Evolutionary conservation across 2,329 filamentous ascomycete species (phyloP).

Genomic region (Paracoccidioides lutzii): DNA sequence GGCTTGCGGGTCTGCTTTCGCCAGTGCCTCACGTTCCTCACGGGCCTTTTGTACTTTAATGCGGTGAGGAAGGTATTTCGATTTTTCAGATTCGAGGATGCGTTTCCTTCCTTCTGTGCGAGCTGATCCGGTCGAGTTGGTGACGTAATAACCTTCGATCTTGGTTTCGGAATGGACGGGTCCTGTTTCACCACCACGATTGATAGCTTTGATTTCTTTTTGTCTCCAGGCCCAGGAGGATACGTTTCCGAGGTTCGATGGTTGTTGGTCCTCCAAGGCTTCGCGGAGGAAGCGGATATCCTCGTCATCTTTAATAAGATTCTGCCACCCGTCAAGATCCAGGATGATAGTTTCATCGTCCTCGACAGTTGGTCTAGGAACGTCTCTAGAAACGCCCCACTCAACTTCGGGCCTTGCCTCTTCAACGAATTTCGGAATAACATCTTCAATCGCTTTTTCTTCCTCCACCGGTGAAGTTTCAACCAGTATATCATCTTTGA

Average conservation of each 20-base stretch:
- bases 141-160: conserved; percentile 64
- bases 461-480: conserved; percentile 9
- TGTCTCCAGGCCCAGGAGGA: conserved; percentile 58
- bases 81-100: conserved; percentile 94
- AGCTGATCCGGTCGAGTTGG: conserved; percentile 72
- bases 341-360: conserved; percentile 52
- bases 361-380: conserved; percentile 51
- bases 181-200: conserved; percentile 44
- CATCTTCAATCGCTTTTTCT: conserved; percentile 10
- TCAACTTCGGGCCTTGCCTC: conserved; percentile 39
- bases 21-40: conserved; percentile 73
- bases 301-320: conserved; percentile 55
- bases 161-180: conserved; percentile 40
- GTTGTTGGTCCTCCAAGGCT: conserved; percentile 35
- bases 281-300: conserved; percentile 46
- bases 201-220: conserved; percentile 58
- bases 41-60: conserved; percentile 88
- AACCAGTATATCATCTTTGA: conserved; percentile 4
- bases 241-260: conserved; percentile 43
- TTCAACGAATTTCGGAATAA: conserved; percentile 15
- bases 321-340: conserved; percentile 59
- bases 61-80: conserved; percentile 92
- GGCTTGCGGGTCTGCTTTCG: conserved; percentile 48
- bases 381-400: conserved; percentile 47
- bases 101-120: conserved; percentile 89